phyloP scores from a whole-genome alignment of 306 rosid species.

The Luffa acutangula region DNA sequence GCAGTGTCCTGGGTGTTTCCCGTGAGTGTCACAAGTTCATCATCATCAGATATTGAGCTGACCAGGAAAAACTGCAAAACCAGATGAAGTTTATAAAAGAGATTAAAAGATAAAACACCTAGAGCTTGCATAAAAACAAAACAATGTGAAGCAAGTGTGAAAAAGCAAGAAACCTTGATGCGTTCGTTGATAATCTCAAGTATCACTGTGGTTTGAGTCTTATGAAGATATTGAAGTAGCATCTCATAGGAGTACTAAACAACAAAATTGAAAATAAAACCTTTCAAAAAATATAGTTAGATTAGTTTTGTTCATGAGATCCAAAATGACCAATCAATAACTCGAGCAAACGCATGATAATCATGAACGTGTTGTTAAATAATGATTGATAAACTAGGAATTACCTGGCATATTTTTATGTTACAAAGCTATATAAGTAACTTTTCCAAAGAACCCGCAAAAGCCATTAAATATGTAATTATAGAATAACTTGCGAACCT shows the following conservation, averaged over 20 bases:
- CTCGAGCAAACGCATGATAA: neutral
- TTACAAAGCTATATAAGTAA: no score
- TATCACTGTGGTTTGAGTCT: conserved; percentile 61
- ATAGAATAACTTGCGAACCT: neutral
- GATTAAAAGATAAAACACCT: neutral
- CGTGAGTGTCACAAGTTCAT: conserved; percentile 68
- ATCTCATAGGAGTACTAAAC: conserved; percentile 83
- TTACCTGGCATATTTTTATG: conserved; percentile 93
- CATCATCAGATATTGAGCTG: conserved; percentile 80
- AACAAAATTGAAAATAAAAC: conserved; percentile 18
- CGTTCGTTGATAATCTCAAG: conserved; percentile 90
- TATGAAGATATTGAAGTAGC: conserved; percentile 79
- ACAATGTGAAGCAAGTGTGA: neutral
- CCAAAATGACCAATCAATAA: neutral
- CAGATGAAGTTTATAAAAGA: neutral
- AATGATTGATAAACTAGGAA: conserved; percentile 17
- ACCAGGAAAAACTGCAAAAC: conserved; percentile 65
- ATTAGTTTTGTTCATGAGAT: neutral
- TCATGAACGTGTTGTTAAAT: neutral
- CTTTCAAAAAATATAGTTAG: neutral
- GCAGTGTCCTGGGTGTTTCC: conserved; percentile 86
- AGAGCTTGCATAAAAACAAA: neutral
- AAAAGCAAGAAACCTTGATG: conserved; percentile 47
- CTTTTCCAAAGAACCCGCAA: conserved; percentile 66
- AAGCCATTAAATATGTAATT: neutral